phyloP scores from a whole-genome alignment of 1,139 yeast species.

The Zygoascus sp. region DNA sequence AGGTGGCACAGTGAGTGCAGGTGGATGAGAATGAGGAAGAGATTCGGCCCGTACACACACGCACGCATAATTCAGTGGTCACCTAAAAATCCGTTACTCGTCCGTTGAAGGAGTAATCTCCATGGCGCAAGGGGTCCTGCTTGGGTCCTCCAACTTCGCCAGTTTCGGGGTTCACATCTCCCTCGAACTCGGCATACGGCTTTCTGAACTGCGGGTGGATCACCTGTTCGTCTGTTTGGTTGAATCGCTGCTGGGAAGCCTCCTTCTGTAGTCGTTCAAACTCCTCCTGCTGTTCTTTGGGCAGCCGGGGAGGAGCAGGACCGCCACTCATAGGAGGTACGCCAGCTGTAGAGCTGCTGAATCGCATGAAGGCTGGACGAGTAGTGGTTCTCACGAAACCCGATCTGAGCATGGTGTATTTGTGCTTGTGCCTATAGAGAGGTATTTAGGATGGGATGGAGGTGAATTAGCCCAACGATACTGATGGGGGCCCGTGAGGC shows the following conservation, averaged over 20 bases:
- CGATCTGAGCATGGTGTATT: background rate
- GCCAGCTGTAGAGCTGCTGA: background rate
- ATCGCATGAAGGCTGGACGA: background rate
- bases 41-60: too few species aligned
- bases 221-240: constrained; percentile 65
- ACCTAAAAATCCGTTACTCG: constrained; percentile 85
- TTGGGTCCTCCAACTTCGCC: constrained; percentile 99
- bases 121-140: constrained; percentile 90
- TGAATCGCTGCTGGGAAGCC: constrained; percentile 77
- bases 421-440: background rate
- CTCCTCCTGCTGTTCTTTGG: constrained; percentile 86
- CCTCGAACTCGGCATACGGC: constrained; percentile 92
- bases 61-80: background rate
- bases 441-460: too few species aligned
- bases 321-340: constrained; percentile 26
- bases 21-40: too few species aligned
- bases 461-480: too few species aligned
- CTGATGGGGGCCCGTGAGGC: too few species aligned
- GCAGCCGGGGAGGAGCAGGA: constrained; percentile 82
- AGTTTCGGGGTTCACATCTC: constrained; percentile 85
- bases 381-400: background rate
- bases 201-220: constrained; percentile 67
- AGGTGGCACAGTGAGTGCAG: too few species aligned
- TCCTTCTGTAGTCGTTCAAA: constrained; percentile 78
- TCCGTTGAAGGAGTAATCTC: constrained; percentile 94